Base-by-base conservation (phyloP, 169 alveolate species). In the Ichthyophthirius multifiliis region DNA sequence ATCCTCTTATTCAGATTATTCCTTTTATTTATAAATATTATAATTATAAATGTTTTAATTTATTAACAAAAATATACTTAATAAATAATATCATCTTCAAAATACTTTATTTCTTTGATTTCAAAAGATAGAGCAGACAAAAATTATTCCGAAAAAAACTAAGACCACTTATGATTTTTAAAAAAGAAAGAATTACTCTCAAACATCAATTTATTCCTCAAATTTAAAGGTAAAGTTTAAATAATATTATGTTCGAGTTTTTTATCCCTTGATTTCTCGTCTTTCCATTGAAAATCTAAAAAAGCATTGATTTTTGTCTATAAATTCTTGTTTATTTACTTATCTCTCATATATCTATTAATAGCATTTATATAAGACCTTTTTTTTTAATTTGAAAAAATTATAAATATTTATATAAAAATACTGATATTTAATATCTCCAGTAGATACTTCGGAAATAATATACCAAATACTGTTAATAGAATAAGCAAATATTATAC, bases 401-500 rank as follows among this genome's bases (percentile, higher is more conserved):
- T 27, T 55, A 9, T 1, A 7, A 48, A 7, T 18, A 48, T 1
- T 48, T 1, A 10, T 3, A 30, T 63, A 62, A 44, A n/a, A 62
- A 5, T 47, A 37, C 37, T 62, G n/a, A 13, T 77, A 41, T 62
- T 43, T 30, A 30, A 23, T 9, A 32, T 64, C 62, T 31, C 47
- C 55, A 20, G 30, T 30, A 32, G 44, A 39, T 37, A 77, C 39
- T 41, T 77, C 71, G 6, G 88, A 48, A 27, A 89, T 76, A 16
- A 89, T 79, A 15, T 76, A 73, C 34, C 94, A 90, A 55, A 89
- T 89, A 31, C 79, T 62, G 44, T 84, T 83, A 12, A 89, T 79
- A 18, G 88, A 75, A 44, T 46, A 89, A 4, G 90, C 94, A 75
- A 79, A 89, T 13, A 89, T 65, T 3, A 64, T 71, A 43, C 85